These are phyloP conservation scores for Cutaneotrichosporon cutaneum DNA, from an alignment of 1,284 basidiomycete genomes.

Conservation along the genomic window DNA sequence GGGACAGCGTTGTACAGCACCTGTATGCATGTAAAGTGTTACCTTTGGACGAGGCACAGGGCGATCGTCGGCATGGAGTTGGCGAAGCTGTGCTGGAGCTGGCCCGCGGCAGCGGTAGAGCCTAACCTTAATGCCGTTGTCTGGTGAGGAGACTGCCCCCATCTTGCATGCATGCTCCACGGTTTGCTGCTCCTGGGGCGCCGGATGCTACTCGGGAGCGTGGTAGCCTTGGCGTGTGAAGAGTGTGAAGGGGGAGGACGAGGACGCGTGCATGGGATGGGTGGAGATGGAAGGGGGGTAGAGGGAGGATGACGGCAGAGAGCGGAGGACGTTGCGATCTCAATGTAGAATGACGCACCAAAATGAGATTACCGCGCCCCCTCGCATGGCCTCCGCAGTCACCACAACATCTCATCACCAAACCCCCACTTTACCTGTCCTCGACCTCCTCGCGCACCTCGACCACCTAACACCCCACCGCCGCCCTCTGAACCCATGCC, in stretches of 20 bases:
- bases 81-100: not conserved
- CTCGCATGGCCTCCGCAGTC: too few species aligned
- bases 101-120: too few species aligned
- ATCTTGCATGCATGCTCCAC: not conserved
- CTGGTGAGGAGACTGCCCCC: too few species aligned
- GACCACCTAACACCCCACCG: not conserved
- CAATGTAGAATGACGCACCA: too few species aligned
- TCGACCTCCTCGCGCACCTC: not conserved
- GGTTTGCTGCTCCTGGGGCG: not conserved
- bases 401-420: not conserved
- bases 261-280: too few species aligned
- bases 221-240: not conserved
- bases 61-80: not conserved
- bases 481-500: not conserved
- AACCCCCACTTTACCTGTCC: not conserved
- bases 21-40: not conserved
- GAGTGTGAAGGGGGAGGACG: too few species aligned
- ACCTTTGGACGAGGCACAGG: not conserved
- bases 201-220: not conserved
- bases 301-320: too few species aligned
- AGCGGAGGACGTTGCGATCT: too few species aligned
- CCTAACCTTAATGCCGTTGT: too few species aligned
- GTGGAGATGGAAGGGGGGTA: too few species aligned
- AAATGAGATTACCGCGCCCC: too few species aligned
- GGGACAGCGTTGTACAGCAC: conserved; percentile 2